Evolutionary conservation across 164 flowering plant genomes (phyloP), one percentile per base, ranked within the genome.

Genomic region (Stephania japonica): DNA sequence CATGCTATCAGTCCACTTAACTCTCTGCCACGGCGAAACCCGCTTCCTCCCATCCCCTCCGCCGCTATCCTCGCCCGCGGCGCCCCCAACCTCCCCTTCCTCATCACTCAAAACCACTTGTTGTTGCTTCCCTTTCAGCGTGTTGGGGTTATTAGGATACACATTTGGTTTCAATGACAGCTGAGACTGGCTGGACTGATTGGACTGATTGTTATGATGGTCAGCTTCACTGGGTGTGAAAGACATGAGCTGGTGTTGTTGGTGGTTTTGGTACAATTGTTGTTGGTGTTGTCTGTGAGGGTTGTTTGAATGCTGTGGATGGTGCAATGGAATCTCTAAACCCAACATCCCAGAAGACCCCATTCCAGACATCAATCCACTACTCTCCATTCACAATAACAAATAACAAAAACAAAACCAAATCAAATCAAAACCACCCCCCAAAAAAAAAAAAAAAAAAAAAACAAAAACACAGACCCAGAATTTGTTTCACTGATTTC

Each of bases 1-100:
- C 97, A 91, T 91, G 47, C 65, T 80, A 74, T 88, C 97, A 11
- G 91, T 90, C 97, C 97, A 91, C 71, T 91, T 91, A 87, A 91
- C 89, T 62, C 94, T 82, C 77, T 91, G 97, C 94, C 97, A 91
- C 0, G 87, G 91, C 1, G 94, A 90, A 11, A 72, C 76, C 47
- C 80, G 79, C 75, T 85, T 78, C 82, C 80, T 84, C 13, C 75
- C 80, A 50, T 84, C 86, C 4, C 80, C 85, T 6, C 67, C 73
- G 59, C 84, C 91, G 24, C 86, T 97, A 5, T 87, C 86, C 92
- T 16, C 72, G 16, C 77, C 81, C 1, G 38, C 85, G 8, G 67
- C 73, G 59, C 84, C 91, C 24, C 87, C 98, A 5, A 87, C 86
- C 92, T 16, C 72, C 14, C 77, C 81, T 0, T 77, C 84, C 19